A percentile compares a stretch with the other conserved stretches of the same genome.
These are phyloP conservation scores for Conoideocrella luteorostrata DNA, from an alignment of 2,329 filamentous ascomycete genomes.

Conservation along the genomic window DNA sequence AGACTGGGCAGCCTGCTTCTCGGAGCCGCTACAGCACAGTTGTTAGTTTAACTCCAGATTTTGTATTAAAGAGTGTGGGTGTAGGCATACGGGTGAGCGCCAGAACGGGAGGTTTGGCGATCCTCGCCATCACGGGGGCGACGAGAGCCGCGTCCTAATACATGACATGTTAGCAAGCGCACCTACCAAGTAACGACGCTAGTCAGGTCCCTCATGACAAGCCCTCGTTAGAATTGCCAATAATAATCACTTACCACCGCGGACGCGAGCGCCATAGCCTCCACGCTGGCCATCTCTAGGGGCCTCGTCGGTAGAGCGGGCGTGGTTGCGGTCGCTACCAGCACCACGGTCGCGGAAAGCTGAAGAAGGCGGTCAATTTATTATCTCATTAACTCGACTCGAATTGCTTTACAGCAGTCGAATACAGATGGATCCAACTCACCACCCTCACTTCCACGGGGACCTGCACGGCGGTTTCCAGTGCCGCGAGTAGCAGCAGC, in stretches of 20 bases:
- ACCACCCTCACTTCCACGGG: slow-evolving; percentile 82
- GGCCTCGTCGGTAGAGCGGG: slow-evolving; percentile 67
- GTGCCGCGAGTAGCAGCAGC: slow-evolving; percentile 47
- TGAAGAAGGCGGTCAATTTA: slow-evolving; percentile 26
- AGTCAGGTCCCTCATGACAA: no score
- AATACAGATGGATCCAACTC: slow-evolving; percentile 29
- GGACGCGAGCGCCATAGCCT: slow-evolving; percentile 56
- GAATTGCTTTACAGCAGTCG: slow-evolving; percentile 5
- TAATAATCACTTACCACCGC: slow-evolving; percentile 43
- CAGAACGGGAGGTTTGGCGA: slow-evolving; percentile 42
- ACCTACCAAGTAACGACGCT: no score
- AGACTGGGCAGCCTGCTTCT: slow-evolving; percentile 81
- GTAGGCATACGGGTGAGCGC: slow-evolving; percentile 38
- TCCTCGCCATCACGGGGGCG: slow-evolving; percentile 49
- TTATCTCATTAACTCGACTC: background rate
- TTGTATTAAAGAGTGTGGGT: no score
- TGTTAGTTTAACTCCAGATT: slow-evolving; percentile 9
- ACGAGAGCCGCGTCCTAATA: slow-evolving; percentile 50
- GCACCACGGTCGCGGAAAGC: slow-evolving; percentile 86
- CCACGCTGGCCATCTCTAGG: slow-evolving; percentile 51
- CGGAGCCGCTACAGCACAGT: slow-evolving; percentile 54
- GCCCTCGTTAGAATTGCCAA: background rate
- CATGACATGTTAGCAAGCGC: slow-evolving; percentile 5
- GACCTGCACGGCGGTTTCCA: slow-evolving; percentile 48
- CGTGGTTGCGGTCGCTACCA: slow-evolving; percentile 76